These are phyloP conservation scores for Suillus bovinus DNA, from an alignment of 768 basidiomycete genomes.

Conservation along the genomic window DNA sequence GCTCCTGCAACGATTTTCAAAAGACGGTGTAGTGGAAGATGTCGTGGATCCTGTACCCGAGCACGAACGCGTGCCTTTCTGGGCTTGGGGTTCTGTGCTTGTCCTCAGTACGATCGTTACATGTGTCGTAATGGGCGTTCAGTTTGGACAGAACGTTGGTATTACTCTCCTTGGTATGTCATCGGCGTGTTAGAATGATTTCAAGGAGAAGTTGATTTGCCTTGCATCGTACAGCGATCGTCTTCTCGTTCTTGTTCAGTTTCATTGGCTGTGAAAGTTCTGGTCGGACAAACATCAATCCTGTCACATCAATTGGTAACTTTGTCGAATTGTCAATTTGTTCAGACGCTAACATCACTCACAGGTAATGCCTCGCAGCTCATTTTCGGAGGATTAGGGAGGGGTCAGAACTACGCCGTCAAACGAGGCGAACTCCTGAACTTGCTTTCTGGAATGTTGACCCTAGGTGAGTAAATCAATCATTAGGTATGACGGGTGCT, in stretches of 20 bases:
- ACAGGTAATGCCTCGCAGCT: slow-evolving; percentile 50
- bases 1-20: slow-evolving; percentile 5
- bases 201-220: neutral
- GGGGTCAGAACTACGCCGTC: slow-evolving; percentile 34
- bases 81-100: slow-evolving; percentile 54
- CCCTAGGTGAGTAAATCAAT: slow-evolving; percentile 6
- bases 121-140: slow-evolving; percentile 51
- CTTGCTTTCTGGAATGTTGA: slow-evolving; percentile 10
- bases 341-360: neutral
- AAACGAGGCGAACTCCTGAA: slow-evolving; percentile 12
- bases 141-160: slow-evolving; percentile 52
- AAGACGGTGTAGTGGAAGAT: slow-evolving; percentile 27
- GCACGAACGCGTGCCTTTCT: slow-evolving; percentile 54
- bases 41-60: slow-evolving; percentile 53
- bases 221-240: slow-evolving; percentile 32
- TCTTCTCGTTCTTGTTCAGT: slow-evolving; percentile 63
- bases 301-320: slow-evolving; percentile 49
- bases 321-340: neutral
- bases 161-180: slow-evolving; percentile 11
- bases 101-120: slow-evolving; percentile 48
- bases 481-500: neutral
- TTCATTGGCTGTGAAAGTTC: slow-evolving; percentile 63
- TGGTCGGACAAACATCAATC: slow-evolving; percentile 61
- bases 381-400: slow-evolving; percentile 60
- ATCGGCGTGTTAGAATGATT: neutral